These are phyloP conservation scores for Tulasnella sp. DNA, from an alignment of 768 basidiomycete genomes.

Conservation along the genomic window DNA sequence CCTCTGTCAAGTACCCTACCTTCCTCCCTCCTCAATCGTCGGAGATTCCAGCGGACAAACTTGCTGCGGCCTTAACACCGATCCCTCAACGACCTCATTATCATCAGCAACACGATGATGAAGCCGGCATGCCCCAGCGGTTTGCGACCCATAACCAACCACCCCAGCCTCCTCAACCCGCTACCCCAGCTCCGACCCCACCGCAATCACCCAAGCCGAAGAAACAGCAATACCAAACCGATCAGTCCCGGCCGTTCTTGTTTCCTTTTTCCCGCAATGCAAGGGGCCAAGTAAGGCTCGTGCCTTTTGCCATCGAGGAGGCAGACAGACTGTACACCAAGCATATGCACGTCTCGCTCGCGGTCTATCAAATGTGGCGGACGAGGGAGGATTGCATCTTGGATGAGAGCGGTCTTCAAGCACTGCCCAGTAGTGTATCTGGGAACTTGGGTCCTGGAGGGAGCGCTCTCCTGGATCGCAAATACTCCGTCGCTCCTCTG, in stretches of 20 bases:
- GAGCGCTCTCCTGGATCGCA: background rate
- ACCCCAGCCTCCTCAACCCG: slow-evolving; percentile 32
- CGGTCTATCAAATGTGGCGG: slow-evolving; percentile 90
- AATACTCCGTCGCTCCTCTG: slow-evolving; percentile 7
- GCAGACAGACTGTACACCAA: slow-evolving; percentile 81
- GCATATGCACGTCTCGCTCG: slow-evolving; percentile 82
- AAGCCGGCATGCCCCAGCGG: slow-evolving; percentile 20
- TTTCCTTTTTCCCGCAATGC: slow-evolving; percentile 83
- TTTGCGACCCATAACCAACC: slow-evolving; percentile 12
- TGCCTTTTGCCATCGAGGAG: slow-evolving; percentile 93
- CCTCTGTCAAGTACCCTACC: slow-evolving; percentile 90
- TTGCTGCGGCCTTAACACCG: slow-evolving; percentile 86
- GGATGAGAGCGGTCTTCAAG: slow-evolving; percentile 69
- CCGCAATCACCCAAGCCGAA: slow-evolving; percentile 73
- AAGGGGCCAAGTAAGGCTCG: slow-evolving; percentile 34
- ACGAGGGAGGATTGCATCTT: slow-evolving; percentile 92
- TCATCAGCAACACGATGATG: slow-evolving; percentile 56
- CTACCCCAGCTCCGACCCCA: slow-evolving; percentile 84
- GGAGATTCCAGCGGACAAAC: slow-evolving; percentile 34
- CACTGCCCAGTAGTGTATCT: slow-evolving; percentile 3
- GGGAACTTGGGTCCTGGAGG: slow-evolving; percentile 11
- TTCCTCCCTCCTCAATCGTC: slow-evolving; percentile 51
- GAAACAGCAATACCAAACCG: slow-evolving; percentile 97
- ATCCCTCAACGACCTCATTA: slow-evolving; percentile 92
- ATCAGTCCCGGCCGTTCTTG: slow-evolving; percentile 84